Evolutionary conservation across 305 asterid species (phyloP), one percentile per base, ranked within the genome.

Genomic region (Fraxinus xanthoxyloides): DNA sequence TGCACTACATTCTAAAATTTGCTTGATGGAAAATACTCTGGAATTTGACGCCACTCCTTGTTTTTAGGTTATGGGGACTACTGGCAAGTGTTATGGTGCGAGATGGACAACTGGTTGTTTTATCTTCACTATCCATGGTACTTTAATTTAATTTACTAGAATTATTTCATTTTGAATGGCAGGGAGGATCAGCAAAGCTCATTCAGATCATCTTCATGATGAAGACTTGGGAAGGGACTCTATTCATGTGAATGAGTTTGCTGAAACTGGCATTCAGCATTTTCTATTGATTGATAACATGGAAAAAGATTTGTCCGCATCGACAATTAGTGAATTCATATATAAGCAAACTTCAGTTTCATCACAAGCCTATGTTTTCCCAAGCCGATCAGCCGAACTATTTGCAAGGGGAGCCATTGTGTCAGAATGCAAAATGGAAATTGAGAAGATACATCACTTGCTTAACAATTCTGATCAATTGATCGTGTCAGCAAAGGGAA

Each of bases 401-500:
- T 89, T 79, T 77, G 86, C 91, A 31, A 86, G 89, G 76, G 95
- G 90, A 86, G 90, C 85, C 75, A 81, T 92, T 67, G 74, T 86
- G 89, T 86, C 85, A 76, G 89, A 87, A 70, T 86, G 84, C 81
- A 84, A 76, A 81, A 54, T 75, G 77, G 82, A 86, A 87, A 77
- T 75, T 81, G 67, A 83, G 81, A 85, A 69, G 67, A 81, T 91
- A 76, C 72, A 77, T 48, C 83, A 82, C 24, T 90, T 86, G 80
- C 76, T 92, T 85, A 85, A 77, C 65, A 89, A 81, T 87, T 90
- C 93, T 21, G 34, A 82, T 56, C 87, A 87, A 82, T 73, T 92
- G 13, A 79, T 92, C 6, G 88, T 91, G 85, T 92, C 97, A 28
- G 82, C 87, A 77, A 87, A 80, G 30, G 95, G 93, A 88, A 92